Conservation (phyloP, 305 asterid genomes). For the Plantago coronopus region DNA sequence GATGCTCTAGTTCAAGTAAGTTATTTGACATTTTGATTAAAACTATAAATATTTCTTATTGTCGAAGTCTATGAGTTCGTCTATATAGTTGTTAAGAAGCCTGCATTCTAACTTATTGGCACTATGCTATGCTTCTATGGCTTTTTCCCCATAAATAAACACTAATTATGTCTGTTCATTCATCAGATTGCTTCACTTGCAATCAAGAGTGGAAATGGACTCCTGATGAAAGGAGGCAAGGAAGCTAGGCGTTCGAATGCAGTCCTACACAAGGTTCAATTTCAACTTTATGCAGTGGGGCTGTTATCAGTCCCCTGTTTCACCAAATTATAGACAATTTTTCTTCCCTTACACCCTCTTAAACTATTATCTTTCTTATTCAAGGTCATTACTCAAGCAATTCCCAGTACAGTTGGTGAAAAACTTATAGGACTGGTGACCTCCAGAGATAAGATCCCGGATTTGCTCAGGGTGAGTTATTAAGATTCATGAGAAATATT, state of each 20-base stretch:
- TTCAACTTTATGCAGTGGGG: slow-evolving; percentile 12
- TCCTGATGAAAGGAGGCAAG: slow-evolving; percentile 71
- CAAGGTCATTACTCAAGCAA: slow-evolving; percentile 51
- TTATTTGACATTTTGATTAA: no score
- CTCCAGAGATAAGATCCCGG: slow-evolving; percentile 65
- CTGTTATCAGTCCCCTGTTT: neutral
- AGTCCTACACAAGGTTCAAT: slow-evolving; percentile 53
- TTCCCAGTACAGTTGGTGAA: slow-evolving; percentile 59
- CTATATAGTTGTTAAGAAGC: no score
- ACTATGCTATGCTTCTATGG: no score
- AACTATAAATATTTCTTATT: neutral
- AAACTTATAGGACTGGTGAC: slow-evolving; percentile 59
- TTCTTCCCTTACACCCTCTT: neutral
- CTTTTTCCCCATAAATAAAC: no score
- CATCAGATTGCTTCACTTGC: slow-evolving; percentile 65
- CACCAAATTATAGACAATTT: neutral
- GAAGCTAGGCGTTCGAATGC: slow-evolving; percentile 60
- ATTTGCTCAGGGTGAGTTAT: slow-evolving; percentile 49
- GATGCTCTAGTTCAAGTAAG: slow-evolving; percentile 70
- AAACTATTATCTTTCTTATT: neutral
- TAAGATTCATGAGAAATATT: neutral
- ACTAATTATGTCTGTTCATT: slow-evolving; percentile 2
- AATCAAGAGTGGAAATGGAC: slow-evolving; percentile 66
- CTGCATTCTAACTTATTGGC: no score
- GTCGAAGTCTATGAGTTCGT: neutral